Evolutionary conservation across 2,329 filamentous ascomycete species (phyloP), one percentile per base, ranked within the genome.

Genomic region (Fusarium sp.): DNA sequence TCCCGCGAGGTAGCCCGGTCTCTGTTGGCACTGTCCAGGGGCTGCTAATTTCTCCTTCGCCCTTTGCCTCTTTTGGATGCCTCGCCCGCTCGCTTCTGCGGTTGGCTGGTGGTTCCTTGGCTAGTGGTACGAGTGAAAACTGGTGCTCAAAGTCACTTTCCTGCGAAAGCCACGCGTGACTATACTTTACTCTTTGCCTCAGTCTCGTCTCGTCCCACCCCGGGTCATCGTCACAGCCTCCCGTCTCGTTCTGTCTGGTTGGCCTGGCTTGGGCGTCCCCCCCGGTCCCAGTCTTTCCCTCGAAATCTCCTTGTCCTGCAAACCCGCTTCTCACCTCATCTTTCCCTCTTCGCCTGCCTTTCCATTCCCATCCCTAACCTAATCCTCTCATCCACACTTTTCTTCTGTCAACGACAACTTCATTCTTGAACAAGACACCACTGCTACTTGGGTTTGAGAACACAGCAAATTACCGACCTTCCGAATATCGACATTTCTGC

Each of bases 21-120:
- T 45, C 17, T 15, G 15, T 30, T 30, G 28, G 37, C 55, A 60
- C 57, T 60, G 57, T 47, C 32, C 26, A 30, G 55, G 64, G 43
- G 30, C 50, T 62, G 67, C 67, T 72, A 73, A 74, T 73, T 73
- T 74, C 71, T 65, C 35, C 40, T 24, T 11, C 5, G 40, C 47
- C 15, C 65, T 46, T 70, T 69, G 37, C 71, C 65, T 43, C 13
- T 70, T 74, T 66, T 19, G 59, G 67, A 30, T 47, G 41, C 49
- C 59, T 67, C 48, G 59, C 44, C 71, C 56, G 66, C 60, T 53
- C 62, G 53, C 49, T 62, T 39, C 45, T 54, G 39, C 63, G 62
- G 62, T 67, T 66, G 56, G 28, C 56, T 58, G 48, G 50, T 35
- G 39, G 35, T 62, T 62, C 37, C 66, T 63, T 63, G 56, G 66